A percentile compares a stretch with the other conserved stretches of the same genome.
phyloP scores from a whole-genome alignment of 208 protist genomes.

The Naegleria fowleri region DNA sequence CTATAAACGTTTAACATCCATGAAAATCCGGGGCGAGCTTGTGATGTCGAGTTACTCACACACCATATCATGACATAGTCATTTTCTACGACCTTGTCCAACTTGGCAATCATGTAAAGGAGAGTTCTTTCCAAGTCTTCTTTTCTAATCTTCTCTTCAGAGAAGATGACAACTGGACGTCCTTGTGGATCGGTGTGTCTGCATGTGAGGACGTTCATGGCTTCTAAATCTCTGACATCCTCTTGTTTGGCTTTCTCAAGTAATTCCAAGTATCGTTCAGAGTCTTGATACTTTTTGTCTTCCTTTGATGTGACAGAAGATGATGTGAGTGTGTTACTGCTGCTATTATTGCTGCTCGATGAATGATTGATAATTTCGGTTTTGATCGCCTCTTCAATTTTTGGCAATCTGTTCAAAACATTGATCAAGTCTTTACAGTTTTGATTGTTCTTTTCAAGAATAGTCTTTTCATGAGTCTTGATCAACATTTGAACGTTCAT shows the following conservation, averaged over 20 bases:
- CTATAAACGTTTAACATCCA: constrained; percentile 18
- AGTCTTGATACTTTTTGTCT: background rate
- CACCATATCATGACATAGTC: constrained; percentile 30
- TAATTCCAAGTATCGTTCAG: background rate
- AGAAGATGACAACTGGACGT: background rate
- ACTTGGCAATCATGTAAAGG: background rate
- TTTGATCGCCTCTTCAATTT: constrained; percentile 12
- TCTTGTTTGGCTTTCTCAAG: constrained; percentile 18
- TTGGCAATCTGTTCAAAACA: background rate
- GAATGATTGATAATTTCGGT: background rate
- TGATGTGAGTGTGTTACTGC: background rate
- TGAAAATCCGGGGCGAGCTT: background rate
- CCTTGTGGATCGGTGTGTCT: background rate
- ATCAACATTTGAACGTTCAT: background rate
- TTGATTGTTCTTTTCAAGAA: background rate
- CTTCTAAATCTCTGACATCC: constrained; percentile 17
- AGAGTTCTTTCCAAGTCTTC: constrained; percentile 16
- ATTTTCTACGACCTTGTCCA: constrained; percentile 19
- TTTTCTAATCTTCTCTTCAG: background rate
- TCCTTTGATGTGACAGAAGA: background rate
- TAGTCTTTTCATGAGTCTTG: background rate
- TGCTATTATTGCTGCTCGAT: background rate
- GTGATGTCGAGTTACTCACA: background rate
- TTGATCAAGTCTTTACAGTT: background rate
- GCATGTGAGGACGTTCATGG: background rate